These are phyloP conservation scores for Lasiodiplodia sp. DNA, from an alignment of 2,329 filamentous ascomycete genomes.

Conservation along the genomic window DNA sequence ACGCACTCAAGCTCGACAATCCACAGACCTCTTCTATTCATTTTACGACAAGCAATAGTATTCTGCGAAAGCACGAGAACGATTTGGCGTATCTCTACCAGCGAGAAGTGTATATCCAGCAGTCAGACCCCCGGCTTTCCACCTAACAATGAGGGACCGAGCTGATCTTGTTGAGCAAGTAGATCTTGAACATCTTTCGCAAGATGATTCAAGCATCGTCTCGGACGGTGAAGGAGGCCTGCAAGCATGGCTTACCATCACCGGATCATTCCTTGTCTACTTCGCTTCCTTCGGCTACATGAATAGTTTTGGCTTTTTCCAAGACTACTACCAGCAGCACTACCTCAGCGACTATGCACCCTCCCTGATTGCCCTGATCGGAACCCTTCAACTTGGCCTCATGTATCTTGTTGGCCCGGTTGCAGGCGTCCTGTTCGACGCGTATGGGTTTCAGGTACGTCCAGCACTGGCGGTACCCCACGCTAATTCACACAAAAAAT, in stretches of 20 bases:
- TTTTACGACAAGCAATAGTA: no score
- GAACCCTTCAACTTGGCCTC: not conserved
- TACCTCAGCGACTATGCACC: constrained; percentile 27
- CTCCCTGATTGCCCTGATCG: constrained; percentile 5
- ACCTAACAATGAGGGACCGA: no score
- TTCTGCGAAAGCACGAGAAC: no score
- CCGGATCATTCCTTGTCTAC: constrained; percentile 6
- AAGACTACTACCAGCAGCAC: constrained; percentile 44
- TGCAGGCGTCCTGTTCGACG: constrained; percentile 6
- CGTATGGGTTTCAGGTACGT: constrained; percentile 10
- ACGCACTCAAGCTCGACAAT: no score
- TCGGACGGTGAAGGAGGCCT: constrained; percentile 1
- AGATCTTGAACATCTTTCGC: no score
- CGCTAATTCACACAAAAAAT: no score
- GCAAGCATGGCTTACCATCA: constrained; percentile 17
- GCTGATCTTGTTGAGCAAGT: no score
- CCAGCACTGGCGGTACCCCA: not conserved
- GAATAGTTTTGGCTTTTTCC: constrained; percentile 42
- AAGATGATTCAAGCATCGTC: no score
- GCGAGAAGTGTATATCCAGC: no score
- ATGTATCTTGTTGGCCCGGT: constrained; percentile 13
- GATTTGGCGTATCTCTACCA: no score
- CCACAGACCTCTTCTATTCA: no score
- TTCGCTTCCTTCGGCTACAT: constrained; percentile 15
- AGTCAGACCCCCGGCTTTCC: no score